Base-by-base conservation (phyloP, 2,329 filamentous ascomycete genomes). In the Alternaria hordeiaustralica region DNA sequence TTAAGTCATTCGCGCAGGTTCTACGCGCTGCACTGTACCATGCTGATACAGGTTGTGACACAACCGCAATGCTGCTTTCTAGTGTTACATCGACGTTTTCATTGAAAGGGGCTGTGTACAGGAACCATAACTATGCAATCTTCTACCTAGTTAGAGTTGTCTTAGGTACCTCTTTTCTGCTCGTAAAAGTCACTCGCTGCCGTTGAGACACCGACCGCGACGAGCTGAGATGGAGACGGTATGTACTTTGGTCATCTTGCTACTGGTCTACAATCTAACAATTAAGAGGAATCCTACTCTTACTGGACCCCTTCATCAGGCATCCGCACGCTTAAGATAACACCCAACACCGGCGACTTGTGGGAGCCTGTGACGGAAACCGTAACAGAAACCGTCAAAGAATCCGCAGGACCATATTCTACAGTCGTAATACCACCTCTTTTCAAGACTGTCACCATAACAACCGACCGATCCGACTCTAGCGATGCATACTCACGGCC, bases 401-500 rank as follows among this genome's bases (percentile, higher is more conserved):
- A 33, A 33, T 33, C 30, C 13, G 30, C 13, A 33, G 30, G 30
- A 36, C 30, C 30, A 36, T 36, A 28, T 28, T 28, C 26, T 12
- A 30, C 11, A 11, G 28, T 30, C 33, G n/a, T 36, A 9, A 15
- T 36, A 9, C 33, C 33, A 1, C 33, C 33, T 36, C 33, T 36
- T 7, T 36, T 36, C 13, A 36, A 36, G 33, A 36, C 33, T 36
- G 15, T 36, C 13, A 36, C 33, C 33, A 36, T 36, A 8, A 36
- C 33, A 36, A 0, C 1, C 33, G 33, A 36, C 33, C 33, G 2
- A 9, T 9, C 33, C 33, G 33, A 36, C 33, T 36, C 33, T n/a
- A 1, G 33, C 33, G 1, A 36, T 2, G 4, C 33, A 0, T 5
- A 1, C 10, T n/a, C 15, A 36, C 15, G 4, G 33, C 4, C 7